Evolutionary conservation across 257 asterid genomes (phyloP).

Genomic region (Coffea canephora): DNA sequence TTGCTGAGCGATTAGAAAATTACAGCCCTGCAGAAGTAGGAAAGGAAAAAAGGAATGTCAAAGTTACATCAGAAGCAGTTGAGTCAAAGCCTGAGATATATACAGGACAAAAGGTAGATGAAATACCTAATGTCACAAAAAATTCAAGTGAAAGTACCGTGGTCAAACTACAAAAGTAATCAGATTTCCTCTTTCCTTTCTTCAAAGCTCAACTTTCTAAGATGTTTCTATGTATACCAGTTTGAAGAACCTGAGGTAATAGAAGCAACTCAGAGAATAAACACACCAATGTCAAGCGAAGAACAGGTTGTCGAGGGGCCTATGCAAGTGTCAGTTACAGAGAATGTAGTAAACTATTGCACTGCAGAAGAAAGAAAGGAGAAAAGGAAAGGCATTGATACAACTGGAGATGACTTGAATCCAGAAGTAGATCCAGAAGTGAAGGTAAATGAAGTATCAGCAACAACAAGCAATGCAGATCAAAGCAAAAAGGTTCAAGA

Average conservation of each 20-base stretch:
- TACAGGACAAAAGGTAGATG: conserved; percentile 11
- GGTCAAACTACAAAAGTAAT: conserved; percentile 19
- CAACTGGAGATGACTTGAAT: conserved; percentile 3
- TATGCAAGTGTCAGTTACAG: background rate
- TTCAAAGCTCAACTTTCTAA: background rate
- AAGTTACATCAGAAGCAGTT: background rate
- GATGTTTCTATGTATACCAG: background rate
- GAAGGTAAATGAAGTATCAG: background rate
- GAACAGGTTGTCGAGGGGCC: background rate
- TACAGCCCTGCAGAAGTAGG: conserved; percentile 11
- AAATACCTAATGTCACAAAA: conserved; percentile 2
- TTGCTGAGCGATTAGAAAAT: background rate
- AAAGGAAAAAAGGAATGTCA: conserved; percentile 5
- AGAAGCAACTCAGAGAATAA: background rate
- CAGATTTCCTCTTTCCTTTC: background rate
- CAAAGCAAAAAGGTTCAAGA: background rate
- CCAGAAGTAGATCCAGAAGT: background rate
- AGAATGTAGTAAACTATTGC: conserved; percentile 1
- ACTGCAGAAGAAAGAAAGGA: conserved; percentile 12
- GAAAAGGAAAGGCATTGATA: conserved; percentile 22
- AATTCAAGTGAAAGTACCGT: conserved; percentile 18
- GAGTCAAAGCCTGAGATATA: conserved; percentile 24
- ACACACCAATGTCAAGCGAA: conserved; percentile 1
- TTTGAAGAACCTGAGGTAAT: background rate
- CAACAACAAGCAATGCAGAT: background rate